A percentile compares a stretch with the other conserved stretches of the same genome.
phyloP scores from a whole-genome alignment of 306 rosid species.

The Sechiopsis laciniata region DNA sequence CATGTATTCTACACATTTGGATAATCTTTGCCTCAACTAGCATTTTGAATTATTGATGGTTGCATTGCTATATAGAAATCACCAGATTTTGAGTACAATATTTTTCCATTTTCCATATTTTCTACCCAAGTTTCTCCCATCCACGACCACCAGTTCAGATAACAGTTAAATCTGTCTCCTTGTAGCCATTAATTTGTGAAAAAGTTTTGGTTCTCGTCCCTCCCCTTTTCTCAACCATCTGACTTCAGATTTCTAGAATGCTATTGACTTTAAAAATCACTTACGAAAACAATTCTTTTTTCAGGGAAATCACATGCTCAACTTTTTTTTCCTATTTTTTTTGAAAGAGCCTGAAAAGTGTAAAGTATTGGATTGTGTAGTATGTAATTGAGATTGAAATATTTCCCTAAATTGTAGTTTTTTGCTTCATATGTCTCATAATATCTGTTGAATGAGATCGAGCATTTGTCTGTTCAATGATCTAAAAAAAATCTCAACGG shows the following conservation, averaged over 20 bases:
- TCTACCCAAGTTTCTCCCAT: neutral
- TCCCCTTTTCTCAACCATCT: neutral
- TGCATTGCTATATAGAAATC: neutral
- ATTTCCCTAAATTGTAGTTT: neutral
- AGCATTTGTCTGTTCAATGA: neutral
- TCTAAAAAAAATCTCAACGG: neutral
- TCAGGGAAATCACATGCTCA: neutral
- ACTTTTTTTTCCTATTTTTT: neutral
- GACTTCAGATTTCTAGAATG: neutral
- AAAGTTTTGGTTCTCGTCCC: neutral
- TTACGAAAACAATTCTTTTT: neutral
- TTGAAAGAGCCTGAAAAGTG: neutral
- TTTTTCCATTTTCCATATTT: neutral
- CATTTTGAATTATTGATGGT: slow-evolving; percentile 14
- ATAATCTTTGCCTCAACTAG: neutral
- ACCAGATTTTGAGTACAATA: neutral
- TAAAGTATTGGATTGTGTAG: neutral
- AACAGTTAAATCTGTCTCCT: neutral
- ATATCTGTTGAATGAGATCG: neutral
- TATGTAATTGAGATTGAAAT: neutral
- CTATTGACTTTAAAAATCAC: neutral
- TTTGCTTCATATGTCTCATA: slow-evolving; percentile 8
- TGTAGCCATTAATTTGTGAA: neutral
- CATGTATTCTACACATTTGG: neutral
- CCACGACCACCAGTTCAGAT: neutral